Percentiles rank a stretch among this genome's conserved stretches.
These are phyloP conservation scores for Gossypium trilobum DNA, from an alignment of 441 rosid species.

Conservation along the genomic window DNA sequence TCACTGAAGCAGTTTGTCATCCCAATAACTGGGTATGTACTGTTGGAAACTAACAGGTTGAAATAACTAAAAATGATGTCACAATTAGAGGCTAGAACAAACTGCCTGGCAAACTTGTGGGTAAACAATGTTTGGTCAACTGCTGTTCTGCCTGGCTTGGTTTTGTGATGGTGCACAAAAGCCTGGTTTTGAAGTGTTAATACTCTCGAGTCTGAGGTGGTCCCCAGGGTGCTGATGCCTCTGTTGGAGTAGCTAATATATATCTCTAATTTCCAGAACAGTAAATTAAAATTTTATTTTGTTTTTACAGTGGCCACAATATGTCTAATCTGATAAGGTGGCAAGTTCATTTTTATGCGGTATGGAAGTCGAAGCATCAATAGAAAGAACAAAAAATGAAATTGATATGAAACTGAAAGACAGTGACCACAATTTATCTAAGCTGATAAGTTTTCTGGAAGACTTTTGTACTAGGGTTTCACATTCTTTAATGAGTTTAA, in stretches of 20 bases:
- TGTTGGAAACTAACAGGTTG: background rate
- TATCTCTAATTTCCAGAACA: background rate
- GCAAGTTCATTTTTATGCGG: background rate
- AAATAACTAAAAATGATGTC: background rate
- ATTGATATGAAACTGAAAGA: background rate
- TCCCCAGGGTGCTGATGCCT: background rate
- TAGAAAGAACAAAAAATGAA: background rate
- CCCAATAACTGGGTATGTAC: slow-evolving; percentile 86
- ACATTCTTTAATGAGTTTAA: background rate
- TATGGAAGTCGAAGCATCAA: background rate
- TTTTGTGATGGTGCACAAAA: background rate
- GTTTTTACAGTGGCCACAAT: background rate
- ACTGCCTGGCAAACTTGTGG: background rate
- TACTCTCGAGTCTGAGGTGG: background rate
- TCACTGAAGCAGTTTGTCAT: slow-evolving; percentile 88
- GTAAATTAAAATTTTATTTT: background rate
- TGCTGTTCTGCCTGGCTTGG: background rate
- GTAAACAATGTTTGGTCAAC: background rate
- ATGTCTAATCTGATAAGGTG: background rate
- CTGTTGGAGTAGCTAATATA: background rate
- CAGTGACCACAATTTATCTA: background rate
- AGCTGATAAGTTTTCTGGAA: background rate
- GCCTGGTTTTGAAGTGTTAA: background rate
- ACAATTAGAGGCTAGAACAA: background rate
- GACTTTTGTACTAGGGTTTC: background rate